Conservation (phyloP, 192 early-diverging fungal genomes). For the Dissophora ornata region DNA sequence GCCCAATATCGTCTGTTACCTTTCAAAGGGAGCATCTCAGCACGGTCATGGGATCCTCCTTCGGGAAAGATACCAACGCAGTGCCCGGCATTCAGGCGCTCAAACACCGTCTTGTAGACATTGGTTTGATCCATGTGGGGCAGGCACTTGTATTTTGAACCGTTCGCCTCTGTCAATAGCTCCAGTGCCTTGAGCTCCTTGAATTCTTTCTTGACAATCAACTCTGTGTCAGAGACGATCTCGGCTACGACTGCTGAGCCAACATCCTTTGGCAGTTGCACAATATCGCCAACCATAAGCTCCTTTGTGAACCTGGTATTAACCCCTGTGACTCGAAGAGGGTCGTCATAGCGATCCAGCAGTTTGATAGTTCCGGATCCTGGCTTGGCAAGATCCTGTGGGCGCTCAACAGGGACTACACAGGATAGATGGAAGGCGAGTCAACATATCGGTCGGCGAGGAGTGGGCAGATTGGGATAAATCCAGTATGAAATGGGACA, state of each 20-base stretch:
- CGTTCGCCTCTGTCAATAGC: conserved; percentile 66
- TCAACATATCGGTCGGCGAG: no score
- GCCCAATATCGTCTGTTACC: no score
- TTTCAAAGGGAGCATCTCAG: conserved; percentile 96
- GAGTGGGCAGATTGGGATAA: no score
- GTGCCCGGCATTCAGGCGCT: conserved; percentile 73
- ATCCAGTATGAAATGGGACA: no score
- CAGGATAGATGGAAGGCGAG: no score
- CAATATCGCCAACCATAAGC: conserved; percentile 69
- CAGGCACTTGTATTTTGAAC: conserved; percentile 70
- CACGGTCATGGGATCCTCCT: conserved; percentile 97
- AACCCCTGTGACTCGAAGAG: conserved; percentile 73
- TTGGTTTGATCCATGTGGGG: conserved; percentile 92
- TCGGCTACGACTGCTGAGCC: conserved; percentile 75
- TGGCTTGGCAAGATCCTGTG: conserved; percentile 86
- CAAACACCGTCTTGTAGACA: conserved; percentile 87
- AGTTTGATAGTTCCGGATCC: conserved; percentile 80
- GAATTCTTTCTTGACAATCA: conserved; percentile 82
- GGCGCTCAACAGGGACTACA: conserved; percentile 89
- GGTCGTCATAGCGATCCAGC: conserved; percentile 71
- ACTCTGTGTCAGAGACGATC: conserved; percentile 87
- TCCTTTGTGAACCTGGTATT: conserved; percentile 77
- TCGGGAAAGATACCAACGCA: conserved; percentile 99
- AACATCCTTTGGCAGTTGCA: conserved; percentile 70
- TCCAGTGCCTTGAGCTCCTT: conserved; percentile 75